Conservation (phyloP, 2,329 filamentous ascomycete species). For the Geoglossum cookeanum region DNA sequence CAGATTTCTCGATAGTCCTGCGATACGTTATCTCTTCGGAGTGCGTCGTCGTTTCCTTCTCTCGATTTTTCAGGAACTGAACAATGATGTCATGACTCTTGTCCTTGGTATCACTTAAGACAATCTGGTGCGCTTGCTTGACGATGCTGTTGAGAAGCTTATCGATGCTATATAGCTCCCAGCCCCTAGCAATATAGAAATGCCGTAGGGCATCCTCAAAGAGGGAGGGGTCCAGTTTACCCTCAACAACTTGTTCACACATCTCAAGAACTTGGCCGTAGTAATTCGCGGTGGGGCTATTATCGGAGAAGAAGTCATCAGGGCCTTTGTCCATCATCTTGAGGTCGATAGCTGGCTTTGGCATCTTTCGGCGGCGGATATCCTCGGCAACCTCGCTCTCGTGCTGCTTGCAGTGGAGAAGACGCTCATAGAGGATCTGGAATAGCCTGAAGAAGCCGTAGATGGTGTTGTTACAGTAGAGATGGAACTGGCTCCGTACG, state of each 20-base stretch:
- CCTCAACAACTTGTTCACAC: constrained; percentile 69
- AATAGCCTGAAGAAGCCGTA: constrained; percentile 93
- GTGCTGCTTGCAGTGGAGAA: constrained; percentile 67
- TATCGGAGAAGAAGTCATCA: constrained; percentile 53
- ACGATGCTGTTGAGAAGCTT: constrained; percentile 69
- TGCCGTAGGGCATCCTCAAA: constrained; percentile 83
- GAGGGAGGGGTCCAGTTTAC: constrained; percentile 61
- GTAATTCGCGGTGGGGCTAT: constrained; percentile 46
- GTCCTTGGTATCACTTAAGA: constrained; percentile 73
- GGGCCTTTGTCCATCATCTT: constrained; percentile 65
- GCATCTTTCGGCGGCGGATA: constrained; percentile 50
- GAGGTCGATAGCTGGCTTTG: constrained; percentile 67
- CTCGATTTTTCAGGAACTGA: constrained; percentile 65
- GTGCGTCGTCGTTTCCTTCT: constrained; percentile 70
- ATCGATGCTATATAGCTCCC: constrained; percentile 84
- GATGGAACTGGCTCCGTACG: constrained; percentile 60
- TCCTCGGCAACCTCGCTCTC: constrained; percentile 54
- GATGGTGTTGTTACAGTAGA: constrained; percentile 80
- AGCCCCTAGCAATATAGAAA: constrained; percentile 79
- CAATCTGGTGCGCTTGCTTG: constrained; percentile 64
- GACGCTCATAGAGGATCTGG: constrained; percentile 69
- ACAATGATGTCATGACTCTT: constrained; percentile 82
- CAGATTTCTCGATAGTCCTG: constrained; percentile 79
- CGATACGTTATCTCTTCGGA: constrained; percentile 78
- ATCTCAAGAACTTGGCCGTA: constrained; percentile 74